Conservation (phyloP, 2,329 filamentous ascomycete species). For the Cercospora berteroae region DNA sequence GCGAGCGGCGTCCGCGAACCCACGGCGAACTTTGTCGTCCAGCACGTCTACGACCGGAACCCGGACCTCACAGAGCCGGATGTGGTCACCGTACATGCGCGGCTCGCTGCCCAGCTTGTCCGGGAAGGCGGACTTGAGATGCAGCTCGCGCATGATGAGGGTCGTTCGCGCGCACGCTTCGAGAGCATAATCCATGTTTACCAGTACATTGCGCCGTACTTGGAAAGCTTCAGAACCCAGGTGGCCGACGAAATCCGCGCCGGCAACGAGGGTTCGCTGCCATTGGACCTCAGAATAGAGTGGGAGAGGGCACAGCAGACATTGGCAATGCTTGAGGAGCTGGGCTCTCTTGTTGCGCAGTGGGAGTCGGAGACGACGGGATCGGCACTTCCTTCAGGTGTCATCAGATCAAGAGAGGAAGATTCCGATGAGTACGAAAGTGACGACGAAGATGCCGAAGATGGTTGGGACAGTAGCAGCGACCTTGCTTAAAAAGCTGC, state of each 20-base stretch:
- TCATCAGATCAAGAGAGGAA: conserved; percentile 5
- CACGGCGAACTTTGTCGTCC: conserved; percentile 8
- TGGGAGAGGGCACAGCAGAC: conserved; percentile 10
- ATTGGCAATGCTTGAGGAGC: background rate
- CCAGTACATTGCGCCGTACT: conserved; percentile 7
- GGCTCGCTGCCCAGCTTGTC: conserved; percentile 8
- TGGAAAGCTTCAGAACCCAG: conserved; percentile 4
- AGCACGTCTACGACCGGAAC: conserved; percentile 11
- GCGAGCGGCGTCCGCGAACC: conserved; percentile 7
- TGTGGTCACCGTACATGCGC: background rate
- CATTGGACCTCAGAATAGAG: conserved; percentile 6
- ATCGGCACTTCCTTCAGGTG: background rate
- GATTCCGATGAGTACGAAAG: conserved; percentile 16
- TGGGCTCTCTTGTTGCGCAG: background rate
- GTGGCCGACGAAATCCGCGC: background rate
- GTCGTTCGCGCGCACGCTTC: conserved; percentile 3
- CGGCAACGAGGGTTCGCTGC: background rate
- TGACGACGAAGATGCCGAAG: conserved; percentile 13
- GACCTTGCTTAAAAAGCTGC: background rate
- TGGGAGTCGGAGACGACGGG: conserved; percentile 12
- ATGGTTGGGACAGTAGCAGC: conserved; percentile 11
- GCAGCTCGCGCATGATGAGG: conserved; percentile 2
- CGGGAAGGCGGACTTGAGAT: conserved; percentile 10
- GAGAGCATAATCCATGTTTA: conserved; percentile 14
- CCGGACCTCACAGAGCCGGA: conserved; percentile 8